phyloP scores from a whole-genome alignment of 2,329 filamentous ascomycete genomes.

The Fusarium mexicanum region DNA sequence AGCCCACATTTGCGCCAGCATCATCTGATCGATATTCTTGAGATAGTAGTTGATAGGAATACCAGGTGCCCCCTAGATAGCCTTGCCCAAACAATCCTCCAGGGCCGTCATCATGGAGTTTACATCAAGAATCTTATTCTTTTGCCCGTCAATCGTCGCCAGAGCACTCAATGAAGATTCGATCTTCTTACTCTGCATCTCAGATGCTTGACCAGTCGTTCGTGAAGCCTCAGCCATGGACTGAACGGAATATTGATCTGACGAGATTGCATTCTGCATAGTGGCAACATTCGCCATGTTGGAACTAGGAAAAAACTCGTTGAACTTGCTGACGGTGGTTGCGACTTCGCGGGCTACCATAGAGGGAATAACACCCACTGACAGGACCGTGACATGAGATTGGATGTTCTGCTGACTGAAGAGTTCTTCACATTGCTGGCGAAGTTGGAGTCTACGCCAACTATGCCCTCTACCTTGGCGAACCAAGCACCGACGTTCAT shows the following conservation, averaged over 20 bases:
- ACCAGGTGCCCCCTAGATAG: background rate
- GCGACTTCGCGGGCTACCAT: background rate
- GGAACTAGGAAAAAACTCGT: background rate
- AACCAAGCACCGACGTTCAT: conserved; percentile 18
- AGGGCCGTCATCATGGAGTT: conserved; percentile 29
- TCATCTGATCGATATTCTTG: conserved; percentile 25
- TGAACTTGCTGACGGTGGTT: background rate
- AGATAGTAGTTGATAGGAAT: conserved; percentile 34
- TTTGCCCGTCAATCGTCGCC: background rate
- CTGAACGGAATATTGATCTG: background rate
- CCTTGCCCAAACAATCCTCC: conserved; percentile 25
- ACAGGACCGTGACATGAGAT: conserved; percentile 14
- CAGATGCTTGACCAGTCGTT: background rate
- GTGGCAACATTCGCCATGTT: background rate
- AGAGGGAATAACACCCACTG: conserved; percentile 5
- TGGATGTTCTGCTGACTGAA: conserved; percentile 27
- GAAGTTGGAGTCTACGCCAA: conserved; percentile 10
- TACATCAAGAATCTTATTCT: conserved; percentile 21
- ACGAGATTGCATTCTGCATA: background rate
- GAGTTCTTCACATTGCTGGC: conserved; percentile 21
- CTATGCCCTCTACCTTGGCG: background rate
- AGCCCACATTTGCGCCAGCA: conserved; percentile 31
- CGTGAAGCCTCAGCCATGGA: background rate
- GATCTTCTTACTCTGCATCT: background rate
- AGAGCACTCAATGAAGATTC: background rate